Evolutionary conservation across 202 grass and related monocot genomes (phyloP), one percentile per base, ranked within the genome.

Genomic region (Cymbopogon flexuosus): DNA sequence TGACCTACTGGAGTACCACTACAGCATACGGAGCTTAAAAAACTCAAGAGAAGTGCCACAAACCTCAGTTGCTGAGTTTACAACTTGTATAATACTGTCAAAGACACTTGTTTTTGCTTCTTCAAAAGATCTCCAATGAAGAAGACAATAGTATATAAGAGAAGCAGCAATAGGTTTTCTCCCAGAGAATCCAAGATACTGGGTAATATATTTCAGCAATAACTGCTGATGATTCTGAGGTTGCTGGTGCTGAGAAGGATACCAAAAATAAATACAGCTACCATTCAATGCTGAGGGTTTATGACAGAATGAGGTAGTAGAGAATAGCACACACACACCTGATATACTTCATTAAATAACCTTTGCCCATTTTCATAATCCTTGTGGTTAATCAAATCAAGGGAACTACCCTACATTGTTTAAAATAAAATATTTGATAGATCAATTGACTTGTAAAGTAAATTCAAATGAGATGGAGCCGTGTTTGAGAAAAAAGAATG

Each of bases 81-180:
- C 88, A 69, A 85, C 73, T 87, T 93, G 91, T 58, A 97, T 85
- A 65, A 97, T 91, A 86, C 61, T 84, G 58, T 97, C 89, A 58
- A 97, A 93, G 68, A 93, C 70, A 67, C 73, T 81, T 34, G 91
- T 97, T 31, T 88, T 97, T 78, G 92, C 68, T 80, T 77, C 84
- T 91, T 97, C 91, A 90, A 97, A 97, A 22, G 89, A 97, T 91
- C 79, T 97, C 87, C 89, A 97, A 35, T 86, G 87, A 75, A 97
- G 73, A 72, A 97, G 83, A 75, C 89, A 97, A 60, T 86, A 89
- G 75, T 88, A 93, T 86, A 93, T 87, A 76, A 97, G 85, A 90
- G 82, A 84, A 81, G 94, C 91, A 86, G 89, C 73, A 83, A 97
- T 82, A 54, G 89, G 91, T 72, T 84, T 78, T 8, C 70, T 84